Base-by-base conservation (phyloP, 202 grass and related monocot species). In the Schoenoplectus triqueter region DNA sequence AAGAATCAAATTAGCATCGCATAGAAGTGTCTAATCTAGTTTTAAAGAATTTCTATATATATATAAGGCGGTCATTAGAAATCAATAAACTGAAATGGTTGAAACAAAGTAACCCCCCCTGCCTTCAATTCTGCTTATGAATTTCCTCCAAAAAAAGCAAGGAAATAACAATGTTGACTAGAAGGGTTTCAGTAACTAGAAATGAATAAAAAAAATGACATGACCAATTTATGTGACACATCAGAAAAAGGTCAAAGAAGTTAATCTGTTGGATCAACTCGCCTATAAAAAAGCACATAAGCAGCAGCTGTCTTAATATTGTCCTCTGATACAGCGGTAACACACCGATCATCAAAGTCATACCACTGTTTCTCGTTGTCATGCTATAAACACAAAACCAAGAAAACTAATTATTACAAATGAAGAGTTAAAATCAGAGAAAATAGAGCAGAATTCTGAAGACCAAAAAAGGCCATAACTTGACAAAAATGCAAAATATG, bases 241-340 rank as follows among this genome's bases (percentile, higher is more conserved):
- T 21, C 15, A 73, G 17, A 73, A 51, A 51, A 54, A 67, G 9
- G 50, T 73, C 64, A 75, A 59, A 41, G 22, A 57, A 77, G 44
- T 46, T 55, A 48, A 81, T 64, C 76, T 44, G 51, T 76, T 60
- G 66, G 39, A 21, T 85, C 72, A 84, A 93, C 87, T 73, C 93
- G 90, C 82, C 88, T 90, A 85, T 98, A 98, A 84, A 98, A 98
- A 75, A 94, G 88, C 59, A 95, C 96, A 18, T 98, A 98, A 60
- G 93, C 93, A 57, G 96, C 96, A n/a, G 90, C 77, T 40, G 96
- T 92, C 89, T 91, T 95, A 69, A 98, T 88, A 42, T 42, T 88
- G 54, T 95, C 87, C 88, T 98, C 91, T 6, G 84, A 85, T 50
- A 94, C 85, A 76, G 90, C 88, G 62, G 75, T 77, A 21, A 98